These are phyloP conservation scores for Geosmithia flava DNA, from an alignment of 2,329 filamentous ascomycete species.

Conservation along the genomic window DNA sequence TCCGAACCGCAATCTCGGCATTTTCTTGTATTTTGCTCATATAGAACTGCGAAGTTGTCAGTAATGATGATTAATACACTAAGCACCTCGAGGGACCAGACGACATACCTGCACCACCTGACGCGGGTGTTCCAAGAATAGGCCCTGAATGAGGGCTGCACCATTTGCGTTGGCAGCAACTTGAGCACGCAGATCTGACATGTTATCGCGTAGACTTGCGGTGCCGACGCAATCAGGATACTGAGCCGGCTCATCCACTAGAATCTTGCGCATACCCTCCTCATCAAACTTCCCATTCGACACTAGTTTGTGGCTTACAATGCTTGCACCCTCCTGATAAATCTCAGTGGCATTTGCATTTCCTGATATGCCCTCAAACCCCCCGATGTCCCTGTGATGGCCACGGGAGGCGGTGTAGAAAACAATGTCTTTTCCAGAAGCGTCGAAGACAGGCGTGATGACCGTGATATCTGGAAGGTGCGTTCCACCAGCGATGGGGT, in stretches of 20 bases:
- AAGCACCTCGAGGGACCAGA: no score
- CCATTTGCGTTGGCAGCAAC: constrained; percentile 81
- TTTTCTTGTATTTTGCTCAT: constrained; percentile 28
- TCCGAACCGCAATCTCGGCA: constrained; percentile 15
- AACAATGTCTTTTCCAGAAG: constrained; percentile 12
- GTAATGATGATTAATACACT: no score
- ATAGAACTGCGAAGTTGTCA: constrained; percentile 50
- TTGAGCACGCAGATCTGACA: constrained; percentile 79
- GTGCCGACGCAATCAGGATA: constrained; percentile 69
- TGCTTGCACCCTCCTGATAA: constrained; percentile 49
- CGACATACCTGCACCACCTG: no score
- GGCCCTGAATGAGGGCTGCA: constrained; percentile 57
- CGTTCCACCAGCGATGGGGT: constrained; percentile 16
- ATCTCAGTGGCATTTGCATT: constrained; percentile 59
- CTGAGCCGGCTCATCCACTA: constrained; percentile 48
- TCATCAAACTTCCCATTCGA: constrained; percentile 76
- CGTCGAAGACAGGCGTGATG: constrained; percentile 20
- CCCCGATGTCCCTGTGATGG: constrained; percentile 44
- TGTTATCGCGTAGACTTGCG: constrained; percentile 67
- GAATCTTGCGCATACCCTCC: constrained; percentile 17
- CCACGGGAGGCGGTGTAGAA: constrained; percentile 15
- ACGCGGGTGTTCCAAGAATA: constrained; percentile 64
- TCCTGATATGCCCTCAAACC: constrained; percentile 73
- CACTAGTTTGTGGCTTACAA: constrained; percentile 48
- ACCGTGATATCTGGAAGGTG: constrained; percentile 26